A percentile compares a stretch with the other conserved stretches of the same genome.
These are phyloP conservation scores for Ogataea neopini DNA, from an alignment of 805 yeast species.

Conservation along the genomic window DNA sequence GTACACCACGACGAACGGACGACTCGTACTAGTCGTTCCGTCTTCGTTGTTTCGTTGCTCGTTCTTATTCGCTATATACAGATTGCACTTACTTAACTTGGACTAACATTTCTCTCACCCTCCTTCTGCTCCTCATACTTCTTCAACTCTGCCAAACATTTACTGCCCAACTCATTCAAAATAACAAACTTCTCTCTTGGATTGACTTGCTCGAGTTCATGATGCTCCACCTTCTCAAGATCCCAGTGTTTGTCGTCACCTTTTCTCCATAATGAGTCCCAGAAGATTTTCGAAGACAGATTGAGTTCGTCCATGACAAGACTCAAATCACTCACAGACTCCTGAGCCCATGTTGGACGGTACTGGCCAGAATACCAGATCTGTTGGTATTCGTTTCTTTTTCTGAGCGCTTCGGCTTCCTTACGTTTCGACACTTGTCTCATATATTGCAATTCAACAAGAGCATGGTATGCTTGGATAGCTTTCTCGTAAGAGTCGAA, in stretches of 20 bases:
- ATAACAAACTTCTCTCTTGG: constrained; percentile 70
- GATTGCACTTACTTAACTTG: background rate
- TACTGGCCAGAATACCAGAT: constrained; percentile 86
- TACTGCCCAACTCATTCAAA: constrained; percentile 56
- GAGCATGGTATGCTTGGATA: constrained; percentile 68
- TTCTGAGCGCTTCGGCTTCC: constrained; percentile 67
- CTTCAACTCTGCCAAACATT: constrained; percentile 26
- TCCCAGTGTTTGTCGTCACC: constrained; percentile 82
- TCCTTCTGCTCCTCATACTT: constrained; percentile 5
- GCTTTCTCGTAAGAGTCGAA: constrained; percentile 63
- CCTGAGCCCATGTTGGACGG: constrained; percentile 89
- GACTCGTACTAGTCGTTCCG: too few species aligned
- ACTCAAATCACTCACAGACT: constrained; percentile 82
- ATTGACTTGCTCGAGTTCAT: constrained; percentile 51
- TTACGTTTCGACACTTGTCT: constrained; percentile 63
- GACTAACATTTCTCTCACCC: constrained; percentile 6
- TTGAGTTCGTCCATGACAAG: constrained; percentile 66
- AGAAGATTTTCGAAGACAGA: constrained; percentile 52
- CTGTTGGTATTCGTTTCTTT: constrained; percentile 72
- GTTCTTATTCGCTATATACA: too few species aligned
- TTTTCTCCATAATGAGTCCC: constrained; percentile 89
- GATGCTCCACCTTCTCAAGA: constrained; percentile 56
- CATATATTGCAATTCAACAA: constrained; percentile 70
- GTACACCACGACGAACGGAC: too few species aligned
- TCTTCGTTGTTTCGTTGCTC: too few species aligned